Percentiles rank a stretch among this genome's conserved stretches.
These are phyloP conservation scores for Allodekkera sacchari DNA, from an alignment of 805 yeast species.

Conservation along the genomic window DNA sequence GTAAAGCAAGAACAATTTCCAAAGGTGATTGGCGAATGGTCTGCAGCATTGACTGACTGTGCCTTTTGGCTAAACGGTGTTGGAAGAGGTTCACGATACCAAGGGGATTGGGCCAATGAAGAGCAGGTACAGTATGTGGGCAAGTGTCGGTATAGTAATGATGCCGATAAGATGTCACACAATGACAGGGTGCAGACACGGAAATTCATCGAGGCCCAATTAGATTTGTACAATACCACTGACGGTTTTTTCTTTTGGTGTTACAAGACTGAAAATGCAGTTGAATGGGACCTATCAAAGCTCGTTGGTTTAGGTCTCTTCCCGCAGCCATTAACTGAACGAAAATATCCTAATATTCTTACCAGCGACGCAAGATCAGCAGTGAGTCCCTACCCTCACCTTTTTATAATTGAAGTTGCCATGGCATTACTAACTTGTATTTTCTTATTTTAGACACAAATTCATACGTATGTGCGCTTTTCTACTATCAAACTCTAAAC, in stretches of 20 bases:
- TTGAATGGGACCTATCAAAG: conserved; percentile 58
- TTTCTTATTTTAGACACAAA: conserved; percentile 3
- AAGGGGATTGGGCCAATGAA: conserved; percentile 45
- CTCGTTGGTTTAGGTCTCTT: conserved; percentile 43
- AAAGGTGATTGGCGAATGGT: conserved; percentile 71
- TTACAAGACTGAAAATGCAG: conserved; percentile 55
- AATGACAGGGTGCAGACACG: conserved; percentile 37
- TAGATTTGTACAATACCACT: conserved; percentile 38
- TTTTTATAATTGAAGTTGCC: no score
- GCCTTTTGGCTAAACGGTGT: conserved; percentile 85
- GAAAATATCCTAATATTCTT: conserved; percentile 69
- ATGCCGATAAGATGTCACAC: conserved; percentile 33
- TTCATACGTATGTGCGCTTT: conserved; percentile 21
- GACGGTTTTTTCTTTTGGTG: conserved; percentile 70
- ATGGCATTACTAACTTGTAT: conserved; percentile 8
- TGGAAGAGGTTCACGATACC: conserved; percentile 73
- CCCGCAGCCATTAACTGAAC: conserved; percentile 56
- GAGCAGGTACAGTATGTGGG: conserved; percentile 33
- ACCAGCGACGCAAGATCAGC: conserved; percentile 4
- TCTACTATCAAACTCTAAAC: conserved; percentile 32
- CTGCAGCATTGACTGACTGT: conserved; percentile 90
- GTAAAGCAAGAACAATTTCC: conserved; percentile 34
- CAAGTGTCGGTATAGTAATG: conserved; percentile 32
- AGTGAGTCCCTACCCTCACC: conserved; percentile 9
- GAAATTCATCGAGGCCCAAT: conserved; percentile 51